Percentiles rank a stretch among this genome's conserved stretches.
phyloP scores from a whole-genome alignment of 495 filamentous ascomycete genomes.

The Aspergillus conjunctus region DNA sequence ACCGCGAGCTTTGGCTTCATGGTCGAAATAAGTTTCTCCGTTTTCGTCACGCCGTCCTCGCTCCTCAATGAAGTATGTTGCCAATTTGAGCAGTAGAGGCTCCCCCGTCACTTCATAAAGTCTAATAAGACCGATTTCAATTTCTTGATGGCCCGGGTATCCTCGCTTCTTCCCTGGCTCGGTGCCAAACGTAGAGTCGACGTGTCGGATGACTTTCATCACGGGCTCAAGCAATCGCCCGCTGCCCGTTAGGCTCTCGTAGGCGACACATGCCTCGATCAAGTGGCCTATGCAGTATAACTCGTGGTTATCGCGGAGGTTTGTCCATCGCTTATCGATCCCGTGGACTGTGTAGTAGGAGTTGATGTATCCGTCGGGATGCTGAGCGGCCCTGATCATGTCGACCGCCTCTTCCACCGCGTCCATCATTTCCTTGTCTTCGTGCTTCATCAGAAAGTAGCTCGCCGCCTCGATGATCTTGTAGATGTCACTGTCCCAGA shows the following conservation, averaged over 20 bases:
- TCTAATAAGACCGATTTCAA: conserved; percentile 59
- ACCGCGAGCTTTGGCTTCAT: conserved; percentile 14
- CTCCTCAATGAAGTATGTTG: conserved; percentile 59
- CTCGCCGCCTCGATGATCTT: conserved; percentile 65
- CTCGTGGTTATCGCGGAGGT: conserved; percentile 63
- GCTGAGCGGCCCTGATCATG: conserved; percentile 58
- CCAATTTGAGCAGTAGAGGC: conserved; percentile 50
- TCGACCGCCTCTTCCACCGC: conserved; percentile 57
- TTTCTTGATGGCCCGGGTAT: conserved; percentile 63
- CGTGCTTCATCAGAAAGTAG: conserved; percentile 52
- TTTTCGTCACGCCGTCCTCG: conserved; percentile 47
- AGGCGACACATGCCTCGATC: conserved; percentile 60
- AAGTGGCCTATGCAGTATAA: conserved; percentile 58
- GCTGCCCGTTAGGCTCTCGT: conserved; percentile 53
- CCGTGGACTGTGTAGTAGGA: conserved; percentile 60
- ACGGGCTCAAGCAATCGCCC: conserved; percentile 53
- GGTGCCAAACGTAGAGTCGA: conserved; percentile 51
- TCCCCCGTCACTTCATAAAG: conserved; percentile 51
- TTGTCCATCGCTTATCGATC: conserved; percentile 54
- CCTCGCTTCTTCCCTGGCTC: conserved; percentile 53
- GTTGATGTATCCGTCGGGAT: conserved; percentile 60
- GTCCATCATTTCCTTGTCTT: conserved; percentile 48
- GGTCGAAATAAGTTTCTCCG: conserved; percentile 16
- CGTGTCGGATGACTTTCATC: conserved; percentile 55
- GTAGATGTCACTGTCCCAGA: conserved; percentile 61